A percentile compares a stretch with the other conserved stretches of the same genome.
Evolutionary conservation across 768 basidiomycete genomes (phyloP).

Genomic region (Auriscalpium vulgare): DNA sequence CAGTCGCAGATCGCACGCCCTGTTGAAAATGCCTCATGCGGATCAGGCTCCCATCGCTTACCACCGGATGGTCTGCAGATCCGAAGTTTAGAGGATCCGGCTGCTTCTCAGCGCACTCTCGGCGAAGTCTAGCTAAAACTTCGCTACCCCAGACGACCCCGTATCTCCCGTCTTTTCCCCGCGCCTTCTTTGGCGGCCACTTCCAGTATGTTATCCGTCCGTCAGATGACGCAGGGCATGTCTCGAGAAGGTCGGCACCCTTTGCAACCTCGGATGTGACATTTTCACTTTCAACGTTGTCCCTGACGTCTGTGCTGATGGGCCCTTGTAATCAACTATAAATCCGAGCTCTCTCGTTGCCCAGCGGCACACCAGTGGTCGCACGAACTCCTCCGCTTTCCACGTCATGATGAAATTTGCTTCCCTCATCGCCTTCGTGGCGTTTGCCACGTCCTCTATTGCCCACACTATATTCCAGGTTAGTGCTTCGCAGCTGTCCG

Average conservation of each 20-base stretch:
- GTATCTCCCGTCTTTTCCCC: neutral
- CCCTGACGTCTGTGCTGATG: too few species aligned
- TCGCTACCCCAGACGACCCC: neutral
- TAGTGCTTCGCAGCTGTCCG: neutral
- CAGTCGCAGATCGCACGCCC: too few species aligned
- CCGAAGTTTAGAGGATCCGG: too few species aligned
- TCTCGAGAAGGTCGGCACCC: neutral
- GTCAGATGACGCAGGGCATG: neutral
- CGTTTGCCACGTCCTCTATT: slow-evolving; percentile 27
- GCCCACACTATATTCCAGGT: slow-evolving; percentile 51
- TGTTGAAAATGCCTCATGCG: too few species aligned
- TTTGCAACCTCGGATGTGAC: neutral
- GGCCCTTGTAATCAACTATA: too few species aligned
- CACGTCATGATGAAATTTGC: slow-evolving; percentile 14
- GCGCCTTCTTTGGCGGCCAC: neutral
- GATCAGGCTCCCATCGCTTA: too few species aligned
- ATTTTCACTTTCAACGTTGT: too few species aligned
- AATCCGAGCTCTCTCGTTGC: too few species aligned
- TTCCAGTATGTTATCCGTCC: neutral
- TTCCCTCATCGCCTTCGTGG: slow-evolving; percentile 19
- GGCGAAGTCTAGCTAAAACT: slow-evolving; percentile 7
- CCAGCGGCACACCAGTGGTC: neutral
- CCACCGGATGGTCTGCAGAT: too few species aligned
- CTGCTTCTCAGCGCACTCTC: neutral
- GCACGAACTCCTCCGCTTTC: neutral